Evolutionary conservation across 768 basidiomycete genomes (phyloP).

Genomic region (Suillus alpinus): DNA sequence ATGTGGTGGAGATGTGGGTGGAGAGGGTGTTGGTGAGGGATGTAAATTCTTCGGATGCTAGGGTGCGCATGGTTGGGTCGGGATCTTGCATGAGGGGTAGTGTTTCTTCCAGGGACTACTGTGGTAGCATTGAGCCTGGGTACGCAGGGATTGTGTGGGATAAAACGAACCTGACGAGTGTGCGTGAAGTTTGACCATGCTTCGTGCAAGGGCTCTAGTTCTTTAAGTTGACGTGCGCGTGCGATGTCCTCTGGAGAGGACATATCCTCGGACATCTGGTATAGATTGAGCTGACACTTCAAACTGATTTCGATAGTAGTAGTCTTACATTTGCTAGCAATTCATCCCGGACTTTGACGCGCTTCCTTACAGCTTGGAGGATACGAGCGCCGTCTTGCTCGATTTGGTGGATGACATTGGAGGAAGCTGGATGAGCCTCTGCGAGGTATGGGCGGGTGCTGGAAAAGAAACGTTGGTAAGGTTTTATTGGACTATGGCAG

Average conservation of each 20-base stretch:
- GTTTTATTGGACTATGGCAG: constrained; percentile 2
- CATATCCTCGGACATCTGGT: constrained; percentile 51
- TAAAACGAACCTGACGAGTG: constrained; percentile 52
- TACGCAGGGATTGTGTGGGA: constrained; percentile 1
- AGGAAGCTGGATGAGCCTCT: not conserved
- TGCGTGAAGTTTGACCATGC: constrained; percentile 67
- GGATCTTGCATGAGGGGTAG: constrained; percentile 62
- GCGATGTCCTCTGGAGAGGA: constrained; percentile 56
- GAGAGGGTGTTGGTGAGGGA: constrained; percentile 37
- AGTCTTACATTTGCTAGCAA: constrained; percentile 37
- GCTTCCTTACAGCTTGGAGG: constrained; percentile 31
- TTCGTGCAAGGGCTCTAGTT: constrained; percentile 60
- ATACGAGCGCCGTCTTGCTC: constrained; percentile 49
- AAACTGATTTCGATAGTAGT: not conserved
- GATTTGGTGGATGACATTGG: constrained; percentile 22
- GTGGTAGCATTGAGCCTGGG: constrained; percentile 17
- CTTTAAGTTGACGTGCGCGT: constrained; percentile 60
- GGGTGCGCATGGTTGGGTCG: constrained; percentile 69
- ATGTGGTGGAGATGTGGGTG: constrained; percentile 35
- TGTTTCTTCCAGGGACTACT: constrained; percentile 68
- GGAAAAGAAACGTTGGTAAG: not conserved
- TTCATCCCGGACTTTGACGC: not conserved
- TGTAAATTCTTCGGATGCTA: constrained; percentile 68
- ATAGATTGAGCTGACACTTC: not conserved
- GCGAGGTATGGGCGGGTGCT: constrained; percentile 7